Evolutionary conservation across 768 basidiomycete genomes (phyloP), one percentile per base, ranked within the genome.

Genomic region (Panaeolus papilionaceus): DNA sequence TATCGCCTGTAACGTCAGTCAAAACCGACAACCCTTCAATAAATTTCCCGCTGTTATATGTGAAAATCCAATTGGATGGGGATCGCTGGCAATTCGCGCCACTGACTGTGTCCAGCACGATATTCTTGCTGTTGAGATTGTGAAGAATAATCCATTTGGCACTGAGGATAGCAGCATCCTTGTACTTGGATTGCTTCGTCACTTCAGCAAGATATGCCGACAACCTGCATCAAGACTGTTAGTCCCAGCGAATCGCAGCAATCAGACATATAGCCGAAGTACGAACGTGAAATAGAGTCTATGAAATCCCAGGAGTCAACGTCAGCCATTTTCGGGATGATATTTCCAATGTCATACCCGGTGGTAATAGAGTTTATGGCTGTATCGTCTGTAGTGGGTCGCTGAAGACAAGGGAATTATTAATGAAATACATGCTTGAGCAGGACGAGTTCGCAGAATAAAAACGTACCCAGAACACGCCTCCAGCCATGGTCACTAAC

Each of bases 31-130:
- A 74, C 2, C 85, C 86, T 70, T 88, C 86, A 26, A 87, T 79
- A 62, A 79, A 83, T 66, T 88, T 88, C 37, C 87, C 86, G 37
- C 77, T 82, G 67, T 87, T 88, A 68, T 87, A 87, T 0, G 86
- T 86, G 74, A 86, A 87, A 5, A 86, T 61, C 81, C 83, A 86
- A 3, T 67, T 78, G 3, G 81, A 71, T 2, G 84, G 80, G 0
- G 85, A 83, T 38, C 83, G 75, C 1, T 81, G 77, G 73, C 86
- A 88, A 65, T 87, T 81, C 33, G 79, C 75, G 10, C 76, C 85
- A 66, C 81, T 75, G 62, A 86, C 79, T 14, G 82, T 81, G 72
- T 88, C 86, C 9, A 88, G 76, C 4, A 85, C 78, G 16, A 87
- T 78, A 63, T 79, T 70, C 54, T 78, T 71, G 11, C 74, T 66